These are phyloP conservation scores for Globisporangium alternatum DNA, from an alignment of 352 stramenopile genomes.

Conservation along the genomic window DNA sequence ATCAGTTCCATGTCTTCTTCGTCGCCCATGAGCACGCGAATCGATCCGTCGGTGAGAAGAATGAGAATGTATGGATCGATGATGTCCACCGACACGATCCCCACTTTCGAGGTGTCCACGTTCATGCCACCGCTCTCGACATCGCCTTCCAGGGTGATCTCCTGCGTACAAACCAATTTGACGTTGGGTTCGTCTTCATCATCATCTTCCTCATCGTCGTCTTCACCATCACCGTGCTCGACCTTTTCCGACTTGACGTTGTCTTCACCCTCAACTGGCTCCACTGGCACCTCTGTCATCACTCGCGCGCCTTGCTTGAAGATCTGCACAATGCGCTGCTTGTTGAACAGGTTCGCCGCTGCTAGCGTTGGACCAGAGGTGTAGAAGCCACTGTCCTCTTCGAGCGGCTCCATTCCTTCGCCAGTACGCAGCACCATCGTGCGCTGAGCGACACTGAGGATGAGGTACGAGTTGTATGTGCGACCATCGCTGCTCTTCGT, in stretches of 20 bases:
- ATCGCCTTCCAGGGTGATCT: slow-evolving; percentile 78
- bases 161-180: slow-evolving; percentile 76
- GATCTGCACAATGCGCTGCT: slow-evolving; percentile 83
- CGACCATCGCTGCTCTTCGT: slow-evolving; percentile 48
- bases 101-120: slow-evolving; percentile 63
- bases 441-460: slow-evolving; percentile 73
- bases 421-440: slow-evolving; percentile 86
- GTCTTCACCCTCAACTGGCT: slow-evolving; percentile 11
- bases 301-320: slow-evolving; percentile 82
- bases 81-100: slow-evolving; percentile 81
- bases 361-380: slow-evolving; percentile 75
- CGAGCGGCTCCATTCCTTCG: slow-evolving; percentile 80
- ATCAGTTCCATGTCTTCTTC: slow-evolving; percentile 80
- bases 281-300: slow-evolving; percentile 68
- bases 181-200: slow-evolving; percentile 58
- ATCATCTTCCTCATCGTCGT: slow-evolving; percentile 32
- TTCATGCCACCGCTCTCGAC: slow-evolving; percentile 84
- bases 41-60: slow-evolving; percentile 73
- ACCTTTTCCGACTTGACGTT: slow-evolving; percentile 11
- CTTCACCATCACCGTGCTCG: slow-evolving; percentile 28
- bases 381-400: slow-evolving; percentile 85
- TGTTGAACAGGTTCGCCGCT: slow-evolving; percentile 76
- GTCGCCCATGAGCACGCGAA: slow-evolving; percentile 80
- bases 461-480: slow-evolving; percentile 76
- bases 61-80: slow-evolving; percentile 84